Base-by-base conservation (phyloP, 2,329 filamentous ascomycete species). In the Fusarium nygamai region DNA sequence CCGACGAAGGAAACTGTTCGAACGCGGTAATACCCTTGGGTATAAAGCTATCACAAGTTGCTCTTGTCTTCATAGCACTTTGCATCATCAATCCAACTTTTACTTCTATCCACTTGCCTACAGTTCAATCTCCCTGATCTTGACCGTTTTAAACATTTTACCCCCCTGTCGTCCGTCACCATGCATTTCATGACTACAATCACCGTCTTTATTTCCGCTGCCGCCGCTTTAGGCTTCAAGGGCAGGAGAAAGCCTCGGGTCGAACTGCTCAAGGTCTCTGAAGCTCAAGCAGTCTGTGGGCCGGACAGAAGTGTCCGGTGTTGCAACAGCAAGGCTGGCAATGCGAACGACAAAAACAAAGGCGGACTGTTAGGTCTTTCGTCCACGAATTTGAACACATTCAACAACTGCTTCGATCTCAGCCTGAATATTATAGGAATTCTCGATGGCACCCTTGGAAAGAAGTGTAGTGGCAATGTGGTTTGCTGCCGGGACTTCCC, bases 151-250 rank as follows among this genome's bases (percentile, higher is more conserved):
- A 39, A 29, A 20, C 11, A 46, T 27, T 46, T 6, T 6, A 20
- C 24, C 13, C 5, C 5, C 2, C 1, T 0, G 27, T 29, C 9
- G 4, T 17, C 20, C 14, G 13, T 9, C 27, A n/a, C 12, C 5
- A 31, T 50, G 47, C 27, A 50, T 31, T 50, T n/a, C 20, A 50
- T n/a, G 20, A 31, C 29, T 2, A 17, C 16, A 6, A 6, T 31
- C 5, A 50, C 5, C 20, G 20, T 31, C 7, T n/a, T 31, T 13
- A 6, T 10, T 6, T 50, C 20, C 3, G 20, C 10, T 11, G 14
- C 20, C 14, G 5, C 27, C 7, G 47, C 20, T n/a, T 12, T 31
- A 5, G 31, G 29, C 29, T n/a, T 31, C 10, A 50, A 31, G 17
- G 47, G 29, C 16, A 17, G 20, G 29, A 50, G 27, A 17, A 31